A percentile compares a stretch with the other conserved stretches of the same genome.
Evolutionary conservation across 73 alveolate genomes (phyloP).

Genomic region (Symbiodinium natans): DNA sequence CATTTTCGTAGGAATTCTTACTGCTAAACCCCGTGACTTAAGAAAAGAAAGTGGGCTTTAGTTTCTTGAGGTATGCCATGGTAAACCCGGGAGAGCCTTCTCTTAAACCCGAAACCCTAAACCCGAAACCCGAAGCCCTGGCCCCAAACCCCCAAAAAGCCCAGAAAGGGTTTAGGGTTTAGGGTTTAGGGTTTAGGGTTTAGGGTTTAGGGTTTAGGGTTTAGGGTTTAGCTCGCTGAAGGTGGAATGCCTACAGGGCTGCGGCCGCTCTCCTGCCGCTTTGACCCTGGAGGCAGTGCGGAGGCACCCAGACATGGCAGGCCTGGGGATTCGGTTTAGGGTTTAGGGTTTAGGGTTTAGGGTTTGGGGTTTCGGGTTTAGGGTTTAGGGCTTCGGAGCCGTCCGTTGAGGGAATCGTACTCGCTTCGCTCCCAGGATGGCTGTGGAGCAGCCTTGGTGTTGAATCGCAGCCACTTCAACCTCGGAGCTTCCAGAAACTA

Average conservation of each 20-base stretch:
- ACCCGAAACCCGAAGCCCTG: no score
- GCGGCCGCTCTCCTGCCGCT: constrained; percentile 82
- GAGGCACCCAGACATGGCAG: constrained; percentile 71
- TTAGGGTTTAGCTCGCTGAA: not conserved
- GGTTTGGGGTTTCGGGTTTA: not conserved
- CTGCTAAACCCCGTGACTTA: no score
- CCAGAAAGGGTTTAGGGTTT: no score
- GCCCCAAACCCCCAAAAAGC: no score
- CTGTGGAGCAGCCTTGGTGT: not conserved
- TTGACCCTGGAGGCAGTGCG: constrained; percentile 51
- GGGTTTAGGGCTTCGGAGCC: not conserved
- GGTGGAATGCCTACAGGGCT: constrained; percentile 92
- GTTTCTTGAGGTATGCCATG: no score
- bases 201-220: no score
- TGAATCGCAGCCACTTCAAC: not conserved
- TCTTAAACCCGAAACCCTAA: no score
- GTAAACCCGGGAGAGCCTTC: no score
- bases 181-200: no score
- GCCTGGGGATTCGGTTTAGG: not conserved
- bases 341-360: not conserved
- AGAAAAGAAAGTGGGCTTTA: no score
- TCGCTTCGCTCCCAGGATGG: not conserved
- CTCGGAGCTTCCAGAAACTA: not conserved
- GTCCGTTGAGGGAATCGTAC: not conserved
- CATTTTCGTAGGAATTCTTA: no score